A percentile compares a stretch with the other conserved stretches of the same genome.
Evolutionary conservation across 139 green algal genomes (phyloP).

Genomic region (Astrephomene gubernaculifera): DNA sequence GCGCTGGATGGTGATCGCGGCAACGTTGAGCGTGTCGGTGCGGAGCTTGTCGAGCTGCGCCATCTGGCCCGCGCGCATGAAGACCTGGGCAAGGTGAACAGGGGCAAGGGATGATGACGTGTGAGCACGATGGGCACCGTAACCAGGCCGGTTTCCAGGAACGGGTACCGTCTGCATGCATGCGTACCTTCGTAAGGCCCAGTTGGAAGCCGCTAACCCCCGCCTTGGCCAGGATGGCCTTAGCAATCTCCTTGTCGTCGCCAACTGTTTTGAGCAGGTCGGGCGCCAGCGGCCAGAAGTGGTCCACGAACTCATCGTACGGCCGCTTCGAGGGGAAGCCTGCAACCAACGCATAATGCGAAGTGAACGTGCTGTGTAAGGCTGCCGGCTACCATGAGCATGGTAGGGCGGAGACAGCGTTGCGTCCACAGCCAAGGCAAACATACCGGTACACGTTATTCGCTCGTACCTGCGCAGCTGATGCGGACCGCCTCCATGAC

Average conservation of each 20-base stretch:
- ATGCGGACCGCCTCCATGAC: slow-evolving; percentile 99
- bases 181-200: slow-evolving; percentile 84
- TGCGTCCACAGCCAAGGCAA: too few relatives aligned
- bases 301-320: slow-evolving; percentile 94
- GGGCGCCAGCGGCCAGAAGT: slow-evolving; percentile 91
- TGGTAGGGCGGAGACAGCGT: too few relatives aligned
- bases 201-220: slow-evolving; percentile 78
- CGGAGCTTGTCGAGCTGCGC: slow-evolving; percentile 92
- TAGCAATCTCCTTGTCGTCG: slow-evolving; percentile 69
- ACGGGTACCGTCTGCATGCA: background rate
- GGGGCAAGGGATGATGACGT: background rate
- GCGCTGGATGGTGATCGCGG: slow-evolving; percentile 84
- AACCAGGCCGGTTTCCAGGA: too few relatives aligned
- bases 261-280: slow-evolving; percentile 63
- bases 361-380: too few relatives aligned
- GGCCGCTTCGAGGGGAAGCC: slow-evolving; percentile 92
- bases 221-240: slow-evolving; percentile 53
- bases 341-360: too few relatives aligned
- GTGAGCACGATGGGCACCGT: too few relatives aligned
- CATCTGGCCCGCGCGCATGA: slow-evolving; percentile 92
- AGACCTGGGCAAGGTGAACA: slow-evolving; percentile 64
- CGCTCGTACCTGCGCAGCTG: slow-evolving; percentile 85
- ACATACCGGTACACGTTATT: too few relatives aligned
- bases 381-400: too few relatives aligned
- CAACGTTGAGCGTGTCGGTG: slow-evolving; percentile 85